phyloP scores from a whole-genome alignment of 345 rosid genomes.

The Balakata baccata region DNA sequence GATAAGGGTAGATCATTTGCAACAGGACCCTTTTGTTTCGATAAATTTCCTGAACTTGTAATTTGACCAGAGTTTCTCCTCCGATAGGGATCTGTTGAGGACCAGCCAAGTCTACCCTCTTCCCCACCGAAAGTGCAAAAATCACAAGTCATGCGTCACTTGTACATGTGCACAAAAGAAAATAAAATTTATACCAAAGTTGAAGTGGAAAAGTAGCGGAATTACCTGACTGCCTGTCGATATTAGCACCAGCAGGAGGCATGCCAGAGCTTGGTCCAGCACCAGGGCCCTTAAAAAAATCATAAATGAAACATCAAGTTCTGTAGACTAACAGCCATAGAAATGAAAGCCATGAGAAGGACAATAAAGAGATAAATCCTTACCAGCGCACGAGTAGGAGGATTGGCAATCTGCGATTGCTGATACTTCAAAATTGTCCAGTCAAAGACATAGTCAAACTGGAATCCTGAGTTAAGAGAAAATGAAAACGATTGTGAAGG shows the following conservation, averaged over 20 bases:
- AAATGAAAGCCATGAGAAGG: not conserved
- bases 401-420: conserved; percentile 67
- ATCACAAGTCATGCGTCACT: not conserved
- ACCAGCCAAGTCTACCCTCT: conserved; percentile 53
- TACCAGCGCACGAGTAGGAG: conserved; percentile 61
- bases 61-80: conserved; percentile 51
- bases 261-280: conserved; percentile 75
- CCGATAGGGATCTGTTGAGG: conserved; percentile 42
- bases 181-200: not conserved
- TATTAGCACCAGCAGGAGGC: conserved; percentile 52
- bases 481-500: conserved; percentile 12
- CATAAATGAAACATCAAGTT: not conserved
- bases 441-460: conserved; percentile 85
- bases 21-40: conserved; percentile 50
- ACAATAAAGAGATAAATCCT: conserved; percentile 21
- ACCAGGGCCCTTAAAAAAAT: conserved; percentile 51
- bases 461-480: conserved; percentile 52
- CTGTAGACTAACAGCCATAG: conserved; percentile 11
- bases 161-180: not conserved
- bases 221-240: conserved; percentile 65
- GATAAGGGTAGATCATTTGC: conserved; percentile 46
- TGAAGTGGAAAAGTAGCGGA: conserved; percentile 2
- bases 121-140: conserved; percentile 37
- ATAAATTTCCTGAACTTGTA: conserved; percentile 36
- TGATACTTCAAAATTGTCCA: conserved; percentile 94